These are phyloP conservation scores for Termitomyces sp. DNA, from an alignment of 768 basidiomycete species.

Conservation along the genomic window DNA sequence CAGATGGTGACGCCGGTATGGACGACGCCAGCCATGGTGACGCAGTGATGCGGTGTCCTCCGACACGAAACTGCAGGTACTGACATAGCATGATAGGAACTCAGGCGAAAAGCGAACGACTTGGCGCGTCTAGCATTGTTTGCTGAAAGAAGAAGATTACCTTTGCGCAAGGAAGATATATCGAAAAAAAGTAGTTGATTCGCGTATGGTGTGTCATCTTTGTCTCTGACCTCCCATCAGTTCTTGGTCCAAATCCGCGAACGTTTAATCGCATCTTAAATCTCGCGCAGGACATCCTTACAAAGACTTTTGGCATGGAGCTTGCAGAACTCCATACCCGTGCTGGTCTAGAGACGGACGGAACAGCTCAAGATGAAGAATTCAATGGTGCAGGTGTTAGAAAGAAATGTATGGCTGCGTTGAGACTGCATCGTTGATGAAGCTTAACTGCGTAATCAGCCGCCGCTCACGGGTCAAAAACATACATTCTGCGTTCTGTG, in stretches of 20 bases:
- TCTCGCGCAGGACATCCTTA: constrained; percentile 59
- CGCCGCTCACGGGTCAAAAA: constrained; percentile 59
- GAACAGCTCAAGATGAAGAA: constrained; percentile 36
- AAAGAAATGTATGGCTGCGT: constrained; percentile 50
- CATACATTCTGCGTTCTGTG: constrained; percentile 77
- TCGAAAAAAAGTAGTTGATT: constrained; percentile 64
- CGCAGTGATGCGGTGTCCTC: background rate
- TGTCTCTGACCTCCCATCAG: constrained; percentile 15
- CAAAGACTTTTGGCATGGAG: constrained; percentile 75
- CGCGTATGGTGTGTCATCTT: background rate
- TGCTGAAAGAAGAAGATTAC: constrained; percentile 61
- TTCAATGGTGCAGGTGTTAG: constrained; percentile 52
- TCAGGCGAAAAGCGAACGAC: constrained; percentile 60
- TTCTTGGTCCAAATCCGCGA: constrained; percentile 37
- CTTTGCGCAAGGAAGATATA: constrained; percentile 79
- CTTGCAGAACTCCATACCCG: constrained; percentile 72
- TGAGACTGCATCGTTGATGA: background rate
- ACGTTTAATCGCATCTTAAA: constrained; percentile 62
- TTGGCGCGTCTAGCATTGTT: constrained; percentile 82
- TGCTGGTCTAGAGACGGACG: constrained; percentile 46
- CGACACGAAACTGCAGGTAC: background rate
- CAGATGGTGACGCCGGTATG: constrained; percentile 30
- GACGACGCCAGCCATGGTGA: constrained; percentile 23
- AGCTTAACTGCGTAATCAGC: constrained; percentile 25
- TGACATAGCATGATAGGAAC: constrained; percentile 38